Base-by-base conservation (phyloP, 768 basidiomycete genomes). In the Gloeophyllum trabeum region DNA sequence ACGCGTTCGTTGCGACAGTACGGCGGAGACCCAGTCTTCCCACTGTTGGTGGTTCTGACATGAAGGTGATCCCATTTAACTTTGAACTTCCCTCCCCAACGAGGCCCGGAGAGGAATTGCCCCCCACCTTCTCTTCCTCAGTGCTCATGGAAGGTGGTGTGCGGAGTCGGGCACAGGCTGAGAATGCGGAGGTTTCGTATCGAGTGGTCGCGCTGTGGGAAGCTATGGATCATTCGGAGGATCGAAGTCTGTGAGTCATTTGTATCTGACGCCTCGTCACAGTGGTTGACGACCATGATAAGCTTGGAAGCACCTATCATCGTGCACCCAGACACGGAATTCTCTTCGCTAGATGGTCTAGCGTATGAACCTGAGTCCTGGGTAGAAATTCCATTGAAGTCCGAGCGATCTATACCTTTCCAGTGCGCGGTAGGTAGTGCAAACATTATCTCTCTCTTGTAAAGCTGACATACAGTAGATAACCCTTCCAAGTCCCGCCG, bases 281-380 rank as follows among this genome's bases (percentile, higher is more conserved):
- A n/a, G 24, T 40, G 7, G 19, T 24, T 40, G 12, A 18, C 24
- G 18, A 25, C 46, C 44, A 14, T 50, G n/a, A n/a, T n/a, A n/a
- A 84, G 82, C 40, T 52, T 85, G 22, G 79, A 82, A 47, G 71
- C 76, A 3, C 83, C 83, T 4, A 65, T 85, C 35, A 51, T 81
- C 18, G 62, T 79, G 22, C 71, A 79, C 37, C 74, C 75, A 3
- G 78, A 79, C 40, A 49, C 58, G 1, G 79, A 76, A 47, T 77
- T 77, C 47, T 72, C 75, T 41, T 78, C 76, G 2, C 49, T 67
- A 18, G 78, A 80, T 50, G 72, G 69, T 24, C 54, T 61, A 2
- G 43, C 57, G 10, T 53, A 61, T 30, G 58, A 66, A 40, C 62
- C 67, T 3, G 66, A 69, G 30, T 70, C 73, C 0, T 86, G 83